Base-by-base conservation (phyloP, 2,329 filamentous ascomycete species). In the Passalora sequoiae region DNA sequence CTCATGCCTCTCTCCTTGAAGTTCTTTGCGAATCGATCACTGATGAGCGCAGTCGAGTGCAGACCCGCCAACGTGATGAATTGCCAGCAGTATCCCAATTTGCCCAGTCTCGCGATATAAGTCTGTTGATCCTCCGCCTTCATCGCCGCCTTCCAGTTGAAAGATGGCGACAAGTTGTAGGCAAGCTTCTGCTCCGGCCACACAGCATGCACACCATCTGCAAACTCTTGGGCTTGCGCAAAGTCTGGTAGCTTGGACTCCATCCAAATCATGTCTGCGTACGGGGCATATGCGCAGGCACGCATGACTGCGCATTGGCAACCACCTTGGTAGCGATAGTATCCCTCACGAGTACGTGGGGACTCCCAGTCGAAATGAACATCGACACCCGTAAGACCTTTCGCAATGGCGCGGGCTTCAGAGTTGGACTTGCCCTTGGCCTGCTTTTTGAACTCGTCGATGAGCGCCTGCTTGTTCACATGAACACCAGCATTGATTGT, bases 101-200 rank as follows among this genome's bases (percentile, higher is more conserved):
- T 62, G 49, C 83, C 89, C 29, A 98, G 84, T 30, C 92, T 86
- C 51, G 82, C 75, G 73, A 98, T 98, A 73, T 97, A 98, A 15
- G 92, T 98, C 73, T 95, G 88, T 72, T 98, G 92, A 66, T 97
- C 91, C 40, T 78, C 76, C 55, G 85, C 81, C 32, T 87, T 77
- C 89, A 96, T 96, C 59, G 91, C 92, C 46, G 89, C 78, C 76
- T 97, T 97, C 92, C 92, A 98, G 80, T 98, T 98, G 84, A 98
- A 98, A 3, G 89, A 95, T 21, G 92, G 92, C 0, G 89, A 96
- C 53, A 98, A 83, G 76, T 98, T 98, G 76, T 98, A 98, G 4
- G 92, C 85, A 47, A 98, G 84, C 86, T 98, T 98, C 69, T 96
- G 87, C 71, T 98, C 86, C 1, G 92, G 92, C 81, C 85, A 96